Conservation (phyloP, 2,329 filamentous ascomycete species). For the Cercospora sp. region DNA sequence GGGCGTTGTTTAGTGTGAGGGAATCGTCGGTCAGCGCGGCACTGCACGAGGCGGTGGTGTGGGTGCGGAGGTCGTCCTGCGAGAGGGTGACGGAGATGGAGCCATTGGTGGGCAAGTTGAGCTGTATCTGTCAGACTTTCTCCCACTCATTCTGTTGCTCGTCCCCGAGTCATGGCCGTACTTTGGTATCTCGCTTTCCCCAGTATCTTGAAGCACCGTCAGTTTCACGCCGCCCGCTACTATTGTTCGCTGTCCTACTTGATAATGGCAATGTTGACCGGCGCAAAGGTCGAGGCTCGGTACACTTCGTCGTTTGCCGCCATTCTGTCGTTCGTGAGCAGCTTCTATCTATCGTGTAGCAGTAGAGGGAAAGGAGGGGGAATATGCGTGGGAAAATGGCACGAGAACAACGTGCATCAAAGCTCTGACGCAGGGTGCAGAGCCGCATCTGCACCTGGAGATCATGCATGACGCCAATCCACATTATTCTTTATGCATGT, state of each 20-base stretch:
- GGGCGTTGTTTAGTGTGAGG: slow-evolving; percentile 79
- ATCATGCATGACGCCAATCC: neutral
- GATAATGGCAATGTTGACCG: slow-evolving; percentile 97
- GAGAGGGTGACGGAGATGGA: slow-evolving; percentile 96
- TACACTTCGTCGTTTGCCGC: slow-evolving; percentile 62
- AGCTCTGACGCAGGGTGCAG: slow-evolving; percentile 4
- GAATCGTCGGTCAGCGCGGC: slow-evolving; percentile 67
- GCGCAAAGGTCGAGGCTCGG: slow-evolving; percentile 91
- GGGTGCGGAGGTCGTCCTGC: slow-evolving; percentile 87
- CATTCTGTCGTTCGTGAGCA: neutral
- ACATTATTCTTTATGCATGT: slow-evolving; percentile 4
- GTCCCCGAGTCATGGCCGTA: slow-evolving; percentile 69
- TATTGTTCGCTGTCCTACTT: slow-evolving; percentile 60
- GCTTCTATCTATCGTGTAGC: neutral
- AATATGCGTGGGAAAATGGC: neutral
- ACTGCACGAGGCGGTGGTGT: slow-evolving; percentile 93
- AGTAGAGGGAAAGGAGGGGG: neutral
- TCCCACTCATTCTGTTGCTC: neutral
- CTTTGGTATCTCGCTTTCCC: slow-evolving; percentile 88
- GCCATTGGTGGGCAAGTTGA: slow-evolving; percentile 93
- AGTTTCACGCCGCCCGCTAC: slow-evolving; percentile 24
- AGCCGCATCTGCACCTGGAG: slow-evolving; percentile 1
- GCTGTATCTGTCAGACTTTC: slow-evolving; percentile 4
- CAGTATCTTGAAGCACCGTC: slow-evolving; percentile 64
- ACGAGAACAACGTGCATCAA: slow-evolving; percentile 3